A percentile compares a stretch with the other conserved stretches of the same genome.
Conservation (phyloP, 2,329 filamentous ascomycete species). For the Zymoseptoria crescenta region DNA sequence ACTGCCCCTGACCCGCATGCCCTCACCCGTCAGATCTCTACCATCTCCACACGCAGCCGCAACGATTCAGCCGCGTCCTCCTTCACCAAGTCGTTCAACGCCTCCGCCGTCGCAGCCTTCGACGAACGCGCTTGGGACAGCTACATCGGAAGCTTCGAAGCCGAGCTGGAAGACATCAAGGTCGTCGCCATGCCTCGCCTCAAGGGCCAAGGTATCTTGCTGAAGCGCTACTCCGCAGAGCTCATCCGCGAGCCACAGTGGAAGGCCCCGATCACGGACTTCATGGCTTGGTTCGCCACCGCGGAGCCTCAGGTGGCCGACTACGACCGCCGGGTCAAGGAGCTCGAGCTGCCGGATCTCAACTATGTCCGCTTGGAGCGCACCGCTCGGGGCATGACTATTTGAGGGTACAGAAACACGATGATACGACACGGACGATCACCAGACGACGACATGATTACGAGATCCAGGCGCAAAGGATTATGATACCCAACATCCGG, state of each 20-base stretch:
- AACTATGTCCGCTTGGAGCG: slow-evolving; percentile 15
- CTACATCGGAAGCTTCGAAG: slow-evolving; percentile 23
- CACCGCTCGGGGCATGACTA: slow-evolving; percentile 8
- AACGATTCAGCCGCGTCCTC: slow-evolving; percentile 5
- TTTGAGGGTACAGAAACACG: slow-evolving; percentile 3
- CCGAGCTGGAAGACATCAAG: slow-evolving; percentile 31
- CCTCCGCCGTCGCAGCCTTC: slow-evolving; percentile 11
- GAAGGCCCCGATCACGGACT: slow-evolving; percentile 25
- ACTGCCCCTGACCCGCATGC: slow-evolving; percentile 11
- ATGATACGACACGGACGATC: background rate
- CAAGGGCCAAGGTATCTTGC: slow-evolving; percentile 29
- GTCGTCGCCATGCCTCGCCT: slow-evolving; percentile 35
- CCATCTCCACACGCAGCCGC: slow-evolving; percentile 9
- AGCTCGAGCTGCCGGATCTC: slow-evolving; percentile 13
- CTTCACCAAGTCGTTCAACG: slow-evolving; percentile 1
- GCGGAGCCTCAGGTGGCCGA: slow-evolving; percentile 28
- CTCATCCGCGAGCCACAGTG: slow-evolving; percentile 10
- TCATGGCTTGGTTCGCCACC: slow-evolving; percentile 34
- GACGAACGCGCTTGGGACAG: slow-evolving; percentile 27
- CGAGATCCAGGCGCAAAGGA: background rate
- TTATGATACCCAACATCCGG: background rate
- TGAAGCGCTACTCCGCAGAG: slow-evolving; percentile 23
- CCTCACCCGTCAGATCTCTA: slow-evolving; percentile 16
- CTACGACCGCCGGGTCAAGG: slow-evolving; percentile 23
- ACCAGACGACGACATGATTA: background rate